Percentiles rank a stretch among this genome's conserved stretches.
Evolutionary conservation across 192 early-diverging fungal species (phyloP).

Genomic region (Dissophora ornata): DNA sequence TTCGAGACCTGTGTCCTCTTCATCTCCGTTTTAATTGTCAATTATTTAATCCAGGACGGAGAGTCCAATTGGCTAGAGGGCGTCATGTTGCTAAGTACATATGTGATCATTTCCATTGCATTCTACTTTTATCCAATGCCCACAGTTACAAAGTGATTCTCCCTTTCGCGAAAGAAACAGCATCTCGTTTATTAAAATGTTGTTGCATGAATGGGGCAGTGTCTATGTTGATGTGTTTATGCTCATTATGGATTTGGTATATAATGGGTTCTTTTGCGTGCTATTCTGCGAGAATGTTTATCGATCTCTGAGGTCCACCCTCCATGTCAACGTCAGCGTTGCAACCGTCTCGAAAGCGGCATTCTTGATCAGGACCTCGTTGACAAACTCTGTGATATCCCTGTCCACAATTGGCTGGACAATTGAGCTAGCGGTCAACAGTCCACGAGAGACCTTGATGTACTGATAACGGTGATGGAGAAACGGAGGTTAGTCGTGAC

Average conservation of each 20-base stretch:
- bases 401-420: slow-evolving; percentile 41
- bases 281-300: neutral
- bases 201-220: no score
- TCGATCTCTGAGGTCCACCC: slow-evolving; percentile 52
- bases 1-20: slow-evolving; percentile 89
- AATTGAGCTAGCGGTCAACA: slow-evolving; percentile 47
- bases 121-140: slow-evolving; percentile 77
- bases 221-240: no score
- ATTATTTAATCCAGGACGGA: slow-evolving; percentile 87
- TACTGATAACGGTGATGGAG: slow-evolving; percentile 18
- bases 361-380: slow-evolving; percentile 63
- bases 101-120: slow-evolving; percentile 86
- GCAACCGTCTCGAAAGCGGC: slow-evolving; percentile 61
- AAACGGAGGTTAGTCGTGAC: no score
- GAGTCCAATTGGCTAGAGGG: slow-evolving; percentile 95
- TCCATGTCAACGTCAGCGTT: slow-evolving; percentile 58
- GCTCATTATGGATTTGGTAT: no score
- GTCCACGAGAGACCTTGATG: slow-evolving; percentile 46
- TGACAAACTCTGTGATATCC: slow-evolving; percentile 46
- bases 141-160: neutral
- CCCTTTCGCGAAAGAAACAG: no score
- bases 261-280: no score
- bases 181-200: no score
- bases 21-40: slow-evolving; percentile 80
- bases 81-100: slow-evolving; percentile 80